Base-by-base conservation (phyloP, 2,329 filamentous ascomycete species). In the Apiospora marii region DNA sequence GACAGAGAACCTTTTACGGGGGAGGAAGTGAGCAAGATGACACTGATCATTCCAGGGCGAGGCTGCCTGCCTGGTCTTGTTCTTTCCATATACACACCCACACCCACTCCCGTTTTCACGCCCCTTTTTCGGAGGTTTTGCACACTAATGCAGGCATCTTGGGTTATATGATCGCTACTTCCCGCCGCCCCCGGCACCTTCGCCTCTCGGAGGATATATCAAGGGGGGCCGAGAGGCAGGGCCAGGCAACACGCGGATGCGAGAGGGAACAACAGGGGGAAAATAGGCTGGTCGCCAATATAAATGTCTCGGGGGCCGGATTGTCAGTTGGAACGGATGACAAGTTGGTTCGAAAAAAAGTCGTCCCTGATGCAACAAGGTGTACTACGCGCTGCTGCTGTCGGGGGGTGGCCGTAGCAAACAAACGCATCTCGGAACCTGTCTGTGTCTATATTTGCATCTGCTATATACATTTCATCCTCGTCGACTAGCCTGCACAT, bases 51-150 rank as follows among this genome's bases (percentile, higher is more conserved):
- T 37, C 58, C 37, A 22, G 58, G 58, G 58, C 41, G n/a, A 64
- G 58, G 58, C 58, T 41, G 58, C 16, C 34, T 34, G 37, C 37
- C 7, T 41, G 37, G n/a, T 41, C 19, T 16, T 46, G 30, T 22
- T 8, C 13, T 37, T 46, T 12, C 30, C 68, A 51, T 10, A 16
- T 2, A 37, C 46, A 49, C 41, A 30, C 41, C 41, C 27, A 49
- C 7, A 24, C 27, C 46, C n/a, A 41, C 68, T 24, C 68, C 46
- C 46, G 22, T 22, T 44, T 27, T 27, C n/a, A 41, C 68, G 43
- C 68, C 46, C 46, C 30, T 19, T 44, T 70, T 64, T 64, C 34
- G 58, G 58, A 64, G 58, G 58, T 22, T 64, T 64, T 64, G 58
- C 34, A 37, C 58, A 64, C 58, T 64, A 64, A 64, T 64, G 58